These are phyloP conservation scores for Hyphopichia khmerensis DNA, from an alignment of 1,139 yeast species.

Conservation along the genomic window DNA sequence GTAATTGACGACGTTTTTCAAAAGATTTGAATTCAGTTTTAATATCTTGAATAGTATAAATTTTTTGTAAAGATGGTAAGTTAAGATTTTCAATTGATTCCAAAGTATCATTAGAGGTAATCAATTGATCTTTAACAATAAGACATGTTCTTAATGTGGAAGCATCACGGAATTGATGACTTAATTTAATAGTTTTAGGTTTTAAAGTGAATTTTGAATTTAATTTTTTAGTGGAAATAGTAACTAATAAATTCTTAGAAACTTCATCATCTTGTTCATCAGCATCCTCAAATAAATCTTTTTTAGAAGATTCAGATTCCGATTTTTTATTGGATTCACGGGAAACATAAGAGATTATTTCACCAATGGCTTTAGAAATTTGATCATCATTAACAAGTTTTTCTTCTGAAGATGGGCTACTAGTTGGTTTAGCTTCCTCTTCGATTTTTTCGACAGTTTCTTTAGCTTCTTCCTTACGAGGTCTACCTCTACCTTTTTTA, in stretches of 20 bases:
- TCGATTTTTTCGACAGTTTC: background rate
- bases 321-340: conserved; percentile 13
- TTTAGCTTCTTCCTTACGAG: background rate
- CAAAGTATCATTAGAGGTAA: conserved; percentile 56
- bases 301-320: conserved; percentile 27
- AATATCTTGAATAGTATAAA: conserved; percentile 55
- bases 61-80: conserved; percentile 46
- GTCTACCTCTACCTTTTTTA: conserved; percentile 1
- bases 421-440: background rate
- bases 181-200: conserved; percentile 61
- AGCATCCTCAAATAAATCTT: conserved; percentile 25
- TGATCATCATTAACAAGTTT: background rate
- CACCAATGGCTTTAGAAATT: conserved; percentile 47
- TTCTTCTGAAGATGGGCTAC: conserved; percentile 1
- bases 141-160: conserved; percentile 64
- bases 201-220: conserved; percentile 67
- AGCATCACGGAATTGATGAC: conserved; percentile 47
- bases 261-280: conserved; percentile 58
- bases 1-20: conserved; percentile 69
- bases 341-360: conserved; percentile 45
- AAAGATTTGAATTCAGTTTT: conserved; percentile 67
- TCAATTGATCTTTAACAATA: conserved; percentile 67
- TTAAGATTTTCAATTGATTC: conserved; percentile 58
- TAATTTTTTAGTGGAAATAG: conserved; percentile 63
- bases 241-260: conserved; percentile 52